Percentiles rank a stretch among this genome's conserved stretches.
Evolutionary conservation across 306 rosid species (phyloP).

Genomic region (Malus domestica): DNA sequence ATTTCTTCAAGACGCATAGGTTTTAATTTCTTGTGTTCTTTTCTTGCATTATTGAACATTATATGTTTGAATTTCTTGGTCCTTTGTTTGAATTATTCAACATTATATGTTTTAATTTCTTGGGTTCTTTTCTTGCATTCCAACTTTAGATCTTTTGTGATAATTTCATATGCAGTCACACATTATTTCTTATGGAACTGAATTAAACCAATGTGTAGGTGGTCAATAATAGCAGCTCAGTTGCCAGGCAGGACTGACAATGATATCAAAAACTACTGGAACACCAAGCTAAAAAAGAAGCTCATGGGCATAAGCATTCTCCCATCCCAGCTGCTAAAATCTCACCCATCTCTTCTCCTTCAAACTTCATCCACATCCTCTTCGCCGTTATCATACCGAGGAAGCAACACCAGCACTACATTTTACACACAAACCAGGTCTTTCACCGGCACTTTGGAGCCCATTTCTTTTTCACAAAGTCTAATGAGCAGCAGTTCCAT

Average conservation of each 20-base stretch:
- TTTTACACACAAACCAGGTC: constrained; percentile 18
- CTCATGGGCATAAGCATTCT: constrained; percentile 23
- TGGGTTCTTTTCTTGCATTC: constrained; percentile 15
- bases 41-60: too few relatives aligned
- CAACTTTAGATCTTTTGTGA: constrained; percentile 21
- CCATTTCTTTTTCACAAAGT: constrained; percentile 37
- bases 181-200: background rate
- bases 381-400: constrained; percentile 23
- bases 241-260: constrained; percentile 87
- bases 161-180: background rate
- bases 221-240: constrained; percentile 93
- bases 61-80: too few relatives aligned
- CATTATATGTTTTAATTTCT: background rate
- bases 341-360: constrained; percentile 26
- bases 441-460: constrained; percentile 25
- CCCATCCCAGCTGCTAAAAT: constrained; percentile 21
- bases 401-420: constrained; percentile 15
- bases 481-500: constrained; percentile 21
- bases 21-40: background rate
- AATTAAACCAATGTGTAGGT: constrained; percentile 34
- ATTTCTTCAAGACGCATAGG: too few relatives aligned
- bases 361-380: constrained; percentile 38
- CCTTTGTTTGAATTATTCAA: too few relatives aligned
- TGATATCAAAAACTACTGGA: constrained; percentile 92
- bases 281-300: constrained; percentile 92